Evolutionary conservation across 75 land plant species (phyloP), one percentile per base, ranked within the genome.

Genomic region (Picea glauca): DNA sequence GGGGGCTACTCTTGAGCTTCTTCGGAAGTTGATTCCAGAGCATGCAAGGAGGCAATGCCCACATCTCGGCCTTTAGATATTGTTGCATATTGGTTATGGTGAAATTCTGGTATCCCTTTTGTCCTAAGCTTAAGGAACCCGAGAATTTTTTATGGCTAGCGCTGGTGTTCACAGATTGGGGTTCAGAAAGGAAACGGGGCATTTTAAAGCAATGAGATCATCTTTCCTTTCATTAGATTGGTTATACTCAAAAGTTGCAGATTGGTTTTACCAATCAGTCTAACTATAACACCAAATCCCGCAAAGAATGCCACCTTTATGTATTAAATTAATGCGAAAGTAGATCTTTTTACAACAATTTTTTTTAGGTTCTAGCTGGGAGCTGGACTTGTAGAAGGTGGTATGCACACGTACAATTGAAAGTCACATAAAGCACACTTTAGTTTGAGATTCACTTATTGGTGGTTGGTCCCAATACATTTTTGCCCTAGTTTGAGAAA

Each of bases 41-140:
- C 93, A 93, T 81, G 95, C 93, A 30, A 87, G 88, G 81, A 91
- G 86, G 84, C 91, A 91, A 67, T 81, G 83, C 18, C 65, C 84
- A 46, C 74, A 70, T 40, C 50, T 70, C 6, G 74, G 54, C 46
- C 50, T 70, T 38, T 70, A 40, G 50, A 38, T 43, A 20, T 70
- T n/a, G 13, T 46, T 70, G 26, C 56, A 9, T 50, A 50, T 50
- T 50, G 56, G 12, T 43, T 21, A 17, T 1, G 31, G 20, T 70
- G 74, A 17, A 20, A 46, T 43, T 46, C 74, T 70, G 46, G 74
- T 70, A 43, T 70, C 74, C 43, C 43, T 70, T 70, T 70, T 70
- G 54, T 46, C 50, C 56, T 8, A 50, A 50, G 56, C 56, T 40
- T 70, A 70, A 70, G 26, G 50, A 70, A 56, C 74, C 56, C 11